Conservation (phyloP, 345 rosid species). For the Eucalyptus rudis region DNA sequence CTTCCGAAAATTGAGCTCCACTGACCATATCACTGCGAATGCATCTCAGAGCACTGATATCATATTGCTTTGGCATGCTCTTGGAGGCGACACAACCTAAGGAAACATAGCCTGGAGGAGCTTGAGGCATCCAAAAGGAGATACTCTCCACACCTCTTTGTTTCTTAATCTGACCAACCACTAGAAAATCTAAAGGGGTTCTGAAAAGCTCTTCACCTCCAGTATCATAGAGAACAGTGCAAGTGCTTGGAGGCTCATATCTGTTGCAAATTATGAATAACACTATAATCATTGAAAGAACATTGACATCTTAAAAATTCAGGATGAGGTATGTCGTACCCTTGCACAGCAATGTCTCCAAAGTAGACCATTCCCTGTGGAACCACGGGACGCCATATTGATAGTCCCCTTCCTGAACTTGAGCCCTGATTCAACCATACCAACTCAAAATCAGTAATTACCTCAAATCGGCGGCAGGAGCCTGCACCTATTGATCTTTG, state of each 20-base stretch:
- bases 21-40: conserved; percentile 78
- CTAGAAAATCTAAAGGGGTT: conserved; percentile 52
- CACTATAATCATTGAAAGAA: not conserved
- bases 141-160: conserved; percentile 71
- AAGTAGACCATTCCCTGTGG: conserved; percentile 80
- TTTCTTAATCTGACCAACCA: conserved; percentile 79
- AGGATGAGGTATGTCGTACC: conserved; percentile 25
- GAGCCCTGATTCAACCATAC: conserved; percentile 84
- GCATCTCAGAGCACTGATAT: conserved; percentile 61
- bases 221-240: conserved; percentile 66
- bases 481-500: conserved; percentile 16
- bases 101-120: conserved; percentile 92
- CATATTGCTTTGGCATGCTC: conserved; percentile 54
- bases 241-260: conserved; percentile 78
- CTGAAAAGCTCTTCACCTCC: conserved; percentile 53
- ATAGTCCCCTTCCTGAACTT: conserved; percentile 62
- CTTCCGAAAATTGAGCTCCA: conserved; percentile 76
- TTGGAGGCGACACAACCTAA: conserved; percentile 82
- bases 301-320: not conserved
- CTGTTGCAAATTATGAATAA: conserved; percentile 20
- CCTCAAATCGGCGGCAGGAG: conserved; percentile 62
- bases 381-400: conserved; percentile 84
- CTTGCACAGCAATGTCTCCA: conserved; percentile 90
- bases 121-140: conserved; percentile 92
- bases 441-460: conserved; percentile 68